Evolutionary conservation across 2,329 filamentous ascomycete genomes (phyloP), one percentile per base, ranked within the genome.

Genomic region (Nannizziopsis arthrosporioides): DNA sequence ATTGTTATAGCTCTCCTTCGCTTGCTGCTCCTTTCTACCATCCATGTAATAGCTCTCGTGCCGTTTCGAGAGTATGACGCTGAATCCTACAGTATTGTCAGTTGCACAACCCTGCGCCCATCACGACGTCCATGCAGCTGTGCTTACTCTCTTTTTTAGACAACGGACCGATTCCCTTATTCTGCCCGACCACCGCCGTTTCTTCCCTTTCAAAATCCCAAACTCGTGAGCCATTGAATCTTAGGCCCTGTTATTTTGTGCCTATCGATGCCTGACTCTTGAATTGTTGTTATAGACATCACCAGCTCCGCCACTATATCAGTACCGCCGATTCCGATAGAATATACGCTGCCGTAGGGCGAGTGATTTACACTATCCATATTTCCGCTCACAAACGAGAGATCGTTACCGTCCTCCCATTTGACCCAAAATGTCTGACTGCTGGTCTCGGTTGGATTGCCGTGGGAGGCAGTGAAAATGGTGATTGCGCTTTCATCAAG

Each of bases 391-490:
- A 73, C 63, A 84, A 81, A 72, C 81, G 78, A 69, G 85, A 83
- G 68, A 82, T 77, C 52, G 78, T 85, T 63, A 85, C 79, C 45
- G 72, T 80, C 27, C 72, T 89, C 55, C 80, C 74, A 55, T 92
- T 81, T 44, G 74, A 78, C 50, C 76, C 89, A n/a, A 78, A 85
- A 68, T 96, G 90, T 64, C 77, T 95, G 5, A 84, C 86, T n/a
- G 84, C 86, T 6, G 82, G 81, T 46, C 78, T 85, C 58, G 88
- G 88, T 45, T 96, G 86, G 83, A 76, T 96, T 34, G 94, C 86
- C 58, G 85, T 89, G 41, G 92, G 90, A 41, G 90, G 90, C 36
- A 74, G 75, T 51, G 84, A 94, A 58, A 79, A 80, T 55, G 92
- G 92, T 49, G 84, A 93, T 61, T 94, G 94, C 61, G 82, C 85